A percentile compares a stretch with the other conserved stretches of the same genome.
Conservation (phyloP, 179 eudicot species). For the Heliamphora pulchella region DNA sequence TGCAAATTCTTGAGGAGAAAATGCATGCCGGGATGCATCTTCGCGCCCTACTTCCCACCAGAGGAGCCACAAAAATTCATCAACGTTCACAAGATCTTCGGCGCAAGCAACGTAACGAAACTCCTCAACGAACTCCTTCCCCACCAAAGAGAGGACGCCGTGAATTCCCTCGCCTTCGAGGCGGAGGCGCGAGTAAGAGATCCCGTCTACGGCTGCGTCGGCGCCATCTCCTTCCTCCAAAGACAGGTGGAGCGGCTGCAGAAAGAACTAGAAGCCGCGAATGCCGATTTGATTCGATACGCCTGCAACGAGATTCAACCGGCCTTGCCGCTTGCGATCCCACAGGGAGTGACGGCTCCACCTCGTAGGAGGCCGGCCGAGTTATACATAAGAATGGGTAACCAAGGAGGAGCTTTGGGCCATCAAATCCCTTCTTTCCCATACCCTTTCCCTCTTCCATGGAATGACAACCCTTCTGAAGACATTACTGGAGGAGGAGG, state of each 20-base stretch:
- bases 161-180: conserved; percentile 60
- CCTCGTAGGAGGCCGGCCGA: conserved; percentile 12
- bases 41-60: conserved; percentile 71
- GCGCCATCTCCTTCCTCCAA: conserved; percentile 65
- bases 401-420: conserved; percentile 4
- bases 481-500: too few species aligned
- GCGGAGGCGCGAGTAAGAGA: conserved; percentile 79
- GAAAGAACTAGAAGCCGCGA: conserved; percentile 23
- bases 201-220: conserved; percentile 81
- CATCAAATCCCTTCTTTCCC: conserved; percentile 25
- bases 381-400: conserved; percentile 2
- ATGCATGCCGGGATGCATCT: conserved; percentile 68
- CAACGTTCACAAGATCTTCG: conserved; percentile 60
- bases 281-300: conserved; percentile 56
- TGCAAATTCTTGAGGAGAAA: conserved; percentile 65
- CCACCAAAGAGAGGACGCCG: conserved; percentile 73
- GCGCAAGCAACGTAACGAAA: conserved; percentile 65
- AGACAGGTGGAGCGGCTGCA: conserved; percentile 31
- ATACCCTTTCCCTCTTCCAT: conserved; percentile 25
- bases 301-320: conserved; percentile 24
- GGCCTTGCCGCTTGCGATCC: conserved; percentile 33
- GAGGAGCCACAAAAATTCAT: conserved; percentile 72
- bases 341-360: not conserved
- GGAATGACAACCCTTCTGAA: conserved; percentile 21
- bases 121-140: conserved; percentile 70